Conservation (phyloP, 2,329 filamentous ascomycete species). For the Chalaropsis thielavioides region DNA sequence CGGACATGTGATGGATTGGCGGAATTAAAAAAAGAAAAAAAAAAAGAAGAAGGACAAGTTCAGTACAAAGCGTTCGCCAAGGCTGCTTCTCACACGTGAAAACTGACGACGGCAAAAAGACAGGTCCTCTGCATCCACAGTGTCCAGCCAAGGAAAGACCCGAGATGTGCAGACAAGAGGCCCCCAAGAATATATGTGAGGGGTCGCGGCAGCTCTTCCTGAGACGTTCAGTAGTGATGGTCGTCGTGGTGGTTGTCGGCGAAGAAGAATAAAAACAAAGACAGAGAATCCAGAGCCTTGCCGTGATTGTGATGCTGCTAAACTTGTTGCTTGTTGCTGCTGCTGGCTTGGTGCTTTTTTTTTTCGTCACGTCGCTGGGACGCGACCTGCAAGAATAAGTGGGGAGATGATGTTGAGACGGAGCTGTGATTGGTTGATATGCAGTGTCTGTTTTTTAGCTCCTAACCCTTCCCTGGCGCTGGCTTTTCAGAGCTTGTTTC, state of each 20-base stretch:
- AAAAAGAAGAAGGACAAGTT: neutral
- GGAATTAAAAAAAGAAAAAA: neutral
- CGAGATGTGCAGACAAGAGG: neutral
- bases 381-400: conserved; percentile 6
- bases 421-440: neutral
- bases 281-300: neutral
- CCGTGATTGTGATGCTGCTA: neutral
- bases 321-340: neutral
- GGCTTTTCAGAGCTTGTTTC: neutral
- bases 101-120: neutral
- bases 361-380: conserved; percentile 13
- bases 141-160: neutral
- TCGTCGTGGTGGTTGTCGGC: neutral
- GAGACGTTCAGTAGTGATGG: neutral
- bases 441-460: neutral
- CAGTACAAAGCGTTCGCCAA: neutral
- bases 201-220: neutral
- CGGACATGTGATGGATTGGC: conserved; percentile 4
- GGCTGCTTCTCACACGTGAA: neutral
- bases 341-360: conserved; percentile 2
- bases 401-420: neutral
- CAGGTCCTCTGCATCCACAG: neutral
- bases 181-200: neutral
- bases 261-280: conserved; percentile 4
- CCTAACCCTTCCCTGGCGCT: neutral